Percentiles rank a stretch among this genome's conserved stretches.
These are phyloP conservation scores for Eimeria acervulina DNA, from an alignment of 169 alveolate genomes.

Conservation along the genomic window DNA sequence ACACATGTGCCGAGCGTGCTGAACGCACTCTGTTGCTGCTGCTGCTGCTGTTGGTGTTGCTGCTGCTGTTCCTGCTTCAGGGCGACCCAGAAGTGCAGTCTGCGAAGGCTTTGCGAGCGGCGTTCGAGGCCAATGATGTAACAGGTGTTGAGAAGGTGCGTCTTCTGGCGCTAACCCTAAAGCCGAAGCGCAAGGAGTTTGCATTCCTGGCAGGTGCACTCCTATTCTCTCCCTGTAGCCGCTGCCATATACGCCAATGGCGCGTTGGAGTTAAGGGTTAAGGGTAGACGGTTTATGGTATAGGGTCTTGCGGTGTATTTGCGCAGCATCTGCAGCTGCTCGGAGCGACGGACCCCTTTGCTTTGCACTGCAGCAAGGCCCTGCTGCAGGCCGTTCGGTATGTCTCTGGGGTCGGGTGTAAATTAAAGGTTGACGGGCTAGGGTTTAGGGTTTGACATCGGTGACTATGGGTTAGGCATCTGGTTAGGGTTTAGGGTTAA, in stretches of 20 bases:
- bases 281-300: neutral
- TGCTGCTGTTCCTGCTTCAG: conserved; percentile 24
- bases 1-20: neutral
- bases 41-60: neutral
- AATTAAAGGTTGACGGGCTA: neutral
- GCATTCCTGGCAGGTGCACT: neutral
- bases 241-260: neutral
- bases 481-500: neutral
- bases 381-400: conserved; percentile 63
- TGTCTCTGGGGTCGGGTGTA: neutral
- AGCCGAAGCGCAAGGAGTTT: neutral
- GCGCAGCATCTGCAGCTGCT: conserved; percentile 52
- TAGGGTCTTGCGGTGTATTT: conserved; percentile 29
- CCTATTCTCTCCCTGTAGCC: neutral
- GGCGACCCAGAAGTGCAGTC: conserved; percentile 47
- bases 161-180: neutral
- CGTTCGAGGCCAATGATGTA: conserved; percentile 60
- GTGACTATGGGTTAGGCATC: neutral
- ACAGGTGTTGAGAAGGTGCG: conserved; percentile 61
- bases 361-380: conserved; percentile 40
- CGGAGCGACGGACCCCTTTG: conserved; percentile 39
- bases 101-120: conserved; percentile 67
- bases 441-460: neutral
- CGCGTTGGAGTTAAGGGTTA: neutral
- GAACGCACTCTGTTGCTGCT: neutral